Evolutionary conservation across 176 grass and related monocot species (phyloP).

Genomic region (Dactylis glomerata): DNA sequence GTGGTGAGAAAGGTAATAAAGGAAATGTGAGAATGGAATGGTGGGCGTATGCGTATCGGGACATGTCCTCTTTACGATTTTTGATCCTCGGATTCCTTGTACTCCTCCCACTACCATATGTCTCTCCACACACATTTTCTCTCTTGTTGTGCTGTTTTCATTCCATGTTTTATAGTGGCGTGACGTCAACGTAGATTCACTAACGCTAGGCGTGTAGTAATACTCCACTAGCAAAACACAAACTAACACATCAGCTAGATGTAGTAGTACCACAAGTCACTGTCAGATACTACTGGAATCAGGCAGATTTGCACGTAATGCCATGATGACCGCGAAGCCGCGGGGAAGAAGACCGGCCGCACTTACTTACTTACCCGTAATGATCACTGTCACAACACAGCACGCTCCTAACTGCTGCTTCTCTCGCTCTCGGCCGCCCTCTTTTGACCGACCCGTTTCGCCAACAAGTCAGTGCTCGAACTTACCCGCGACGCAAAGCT

Average conservation of each 20-base stretch:
- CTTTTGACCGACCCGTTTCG: slow-evolving; percentile 40
- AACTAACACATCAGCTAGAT: not conserved
- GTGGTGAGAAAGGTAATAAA: slow-evolving; percentile 17
- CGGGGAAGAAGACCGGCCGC: not conserved
- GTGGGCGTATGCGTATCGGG: slow-evolving; percentile 17
- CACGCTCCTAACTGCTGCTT: no score
- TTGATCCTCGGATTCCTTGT: slow-evolving; percentile 62
- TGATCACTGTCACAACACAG: not conserved
- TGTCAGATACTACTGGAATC: not conserved
- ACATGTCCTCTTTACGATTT: not conserved
- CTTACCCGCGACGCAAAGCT: slow-evolving; percentile 63
- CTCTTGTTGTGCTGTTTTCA: not conserved
- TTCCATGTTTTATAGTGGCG: not conserved
- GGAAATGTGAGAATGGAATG: not conserved
- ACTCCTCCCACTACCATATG: slow-evolving; percentile 36
- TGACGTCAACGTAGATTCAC: not conserved
- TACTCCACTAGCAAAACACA: not conserved
- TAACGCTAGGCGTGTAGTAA: not conserved
- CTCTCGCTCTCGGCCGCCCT: not conserved
- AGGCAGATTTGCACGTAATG: not conserved
- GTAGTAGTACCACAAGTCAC: no score
- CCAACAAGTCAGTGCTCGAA: slow-evolving; percentile 1
- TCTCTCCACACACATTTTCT: not conserved
- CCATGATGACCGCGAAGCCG: not conserved
- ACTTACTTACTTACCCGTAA: not conserved